These are phyloP conservation scores for Saturnispora ahearnii DNA, from an alignment of 805 yeast species.

Conservation along the genomic window DNA sequence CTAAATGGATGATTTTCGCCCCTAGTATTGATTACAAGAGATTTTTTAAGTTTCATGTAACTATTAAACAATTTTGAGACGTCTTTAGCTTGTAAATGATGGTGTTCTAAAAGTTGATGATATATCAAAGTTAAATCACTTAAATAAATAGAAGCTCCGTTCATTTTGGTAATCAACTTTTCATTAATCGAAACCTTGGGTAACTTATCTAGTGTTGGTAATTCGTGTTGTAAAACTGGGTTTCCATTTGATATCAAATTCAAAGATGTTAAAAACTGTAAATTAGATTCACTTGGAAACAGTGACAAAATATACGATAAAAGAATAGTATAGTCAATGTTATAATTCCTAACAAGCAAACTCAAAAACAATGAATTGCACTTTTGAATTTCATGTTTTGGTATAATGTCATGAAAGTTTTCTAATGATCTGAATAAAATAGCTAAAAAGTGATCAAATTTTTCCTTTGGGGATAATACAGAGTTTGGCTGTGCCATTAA, in stretches of 20 bases:
- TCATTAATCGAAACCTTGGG: constrained; percentile 10
- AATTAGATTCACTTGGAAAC: constrained; percentile 9
- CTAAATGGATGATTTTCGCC: constrained; percentile 15
- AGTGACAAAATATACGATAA: constrained; percentile 10
- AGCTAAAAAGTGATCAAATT: constrained; percentile 12
- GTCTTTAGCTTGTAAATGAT: constrained; percentile 2
- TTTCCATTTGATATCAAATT: background rate
- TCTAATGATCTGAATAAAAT: constrained; percentile 11
- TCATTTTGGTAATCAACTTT: constrained; percentile 1
- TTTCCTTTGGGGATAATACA: background rate
- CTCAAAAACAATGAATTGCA: constrained; percentile 10
- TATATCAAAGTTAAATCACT: constrained; percentile 11
- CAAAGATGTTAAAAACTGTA: constrained; percentile 1
- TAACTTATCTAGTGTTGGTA: background rate
- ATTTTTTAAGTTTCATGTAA: constrained; percentile 1
- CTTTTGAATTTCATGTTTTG: constrained; percentile 6
- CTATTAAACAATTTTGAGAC: constrained; percentile 5
- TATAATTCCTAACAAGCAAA: constrained; percentile 6
- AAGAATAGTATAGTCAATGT: constrained; percentile 6
- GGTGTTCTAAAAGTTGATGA: constrained; percentile 7
- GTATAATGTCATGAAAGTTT: background rate
- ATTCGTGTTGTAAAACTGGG: background rate
- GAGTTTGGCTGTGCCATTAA: constrained; percentile 3
- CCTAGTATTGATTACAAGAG: background rate
- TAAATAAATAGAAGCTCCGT: constrained; percentile 2